These are phyloP conservation scores for Apiospora kogelbergensis DNA, from an alignment of 2,329 filamentous ascomycete species.

Conservation along the genomic window DNA sequence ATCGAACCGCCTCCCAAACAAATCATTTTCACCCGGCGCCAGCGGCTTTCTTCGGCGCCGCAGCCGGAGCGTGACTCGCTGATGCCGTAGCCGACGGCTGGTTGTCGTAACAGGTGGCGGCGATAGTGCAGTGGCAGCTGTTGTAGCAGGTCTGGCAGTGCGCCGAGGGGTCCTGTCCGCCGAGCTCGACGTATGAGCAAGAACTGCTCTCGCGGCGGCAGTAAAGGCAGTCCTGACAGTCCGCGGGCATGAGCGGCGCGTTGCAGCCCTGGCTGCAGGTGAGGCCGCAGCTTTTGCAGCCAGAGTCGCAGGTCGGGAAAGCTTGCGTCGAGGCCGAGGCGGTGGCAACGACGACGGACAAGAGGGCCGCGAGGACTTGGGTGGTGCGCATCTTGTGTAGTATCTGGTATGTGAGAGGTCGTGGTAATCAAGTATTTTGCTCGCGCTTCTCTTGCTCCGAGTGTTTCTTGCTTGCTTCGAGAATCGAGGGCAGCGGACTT, in stretches of 20 bases:
- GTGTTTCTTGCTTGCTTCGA: background rate
- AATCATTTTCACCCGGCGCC: background rate
- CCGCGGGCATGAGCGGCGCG: constrained; percentile 15
- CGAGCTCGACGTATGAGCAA: constrained; percentile 18
- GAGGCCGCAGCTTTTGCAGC: constrained; percentile 20
- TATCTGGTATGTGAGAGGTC: background rate
- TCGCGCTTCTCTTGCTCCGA: background rate
- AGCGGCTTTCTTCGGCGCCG: background rate
- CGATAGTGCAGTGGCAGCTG: background rate
- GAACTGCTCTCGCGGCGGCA: constrained; percentile 26
- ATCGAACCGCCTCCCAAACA: background rate
- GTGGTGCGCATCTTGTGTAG: background rate
- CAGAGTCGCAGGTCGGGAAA: constrained; percentile 13
- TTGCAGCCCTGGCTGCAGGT: constrained; percentile 24
- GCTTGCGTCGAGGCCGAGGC: constrained; percentile 9
- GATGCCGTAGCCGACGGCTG: background rate
- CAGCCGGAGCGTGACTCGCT: background rate
- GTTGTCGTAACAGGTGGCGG: background rate
- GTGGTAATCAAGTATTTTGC: background rate
- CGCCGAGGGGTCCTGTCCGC: constrained; percentile 1
- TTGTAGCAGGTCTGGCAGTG: constrained; percentile 4
- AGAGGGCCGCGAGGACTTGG: background rate
- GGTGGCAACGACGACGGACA: constrained; percentile 13
- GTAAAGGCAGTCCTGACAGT: constrained; percentile 23
- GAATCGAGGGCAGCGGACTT: background rate